Evolutionary conservation across 192 early-diverging fungal species (phyloP), one percentile per base, ranked within the genome.

Genomic region (Dispira parvispora): DNA sequence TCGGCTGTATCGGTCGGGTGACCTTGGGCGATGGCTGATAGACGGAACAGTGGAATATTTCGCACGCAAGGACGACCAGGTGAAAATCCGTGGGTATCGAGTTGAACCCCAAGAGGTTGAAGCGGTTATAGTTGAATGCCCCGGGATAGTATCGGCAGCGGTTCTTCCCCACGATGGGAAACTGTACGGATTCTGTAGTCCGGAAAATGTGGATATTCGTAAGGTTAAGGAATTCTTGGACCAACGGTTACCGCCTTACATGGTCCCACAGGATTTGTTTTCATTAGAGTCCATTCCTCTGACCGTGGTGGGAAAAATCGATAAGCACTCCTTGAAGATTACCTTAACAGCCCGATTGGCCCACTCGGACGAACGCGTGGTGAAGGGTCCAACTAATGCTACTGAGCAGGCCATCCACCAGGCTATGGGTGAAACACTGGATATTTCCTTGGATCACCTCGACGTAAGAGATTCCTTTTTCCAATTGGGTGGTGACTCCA

Each of bases 81-180:
- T 56, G 1, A 56, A 56, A 21, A 26, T 26, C 27, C 54, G 54
- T 27, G 25, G 54, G 21, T 3, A 23, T 16, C 54, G 54, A 14
- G 12, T 56, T 2, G n/a, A 56, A 20, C 54, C 25, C n/a, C 54
- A 56, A 21, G 54, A 56, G 21, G 10, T 56, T 27, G 54, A 56
- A 26, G 47, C 47, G 21, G 47, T 50, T 50, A 16, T 50, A 8
- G 3, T 20, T 3, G 18, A 50, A 50, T 50, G 47, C 9, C 47
- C 47, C 9, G 21, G 4, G 3, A 8, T 50, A 23, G 21, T 23
- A 4, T 20, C 21, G 47, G 47, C 47, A 50, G 47, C 47, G 4
- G 47, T 50, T 16, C 47, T 50, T 5, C 18, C 21, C 18, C 21
- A 20, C 21, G 47, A 50, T 23, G 21, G 21, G 18, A 50, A 16